Conservation (phyloP, 148 eudicot species). For the Arctostaphylos glauca region DNA sequence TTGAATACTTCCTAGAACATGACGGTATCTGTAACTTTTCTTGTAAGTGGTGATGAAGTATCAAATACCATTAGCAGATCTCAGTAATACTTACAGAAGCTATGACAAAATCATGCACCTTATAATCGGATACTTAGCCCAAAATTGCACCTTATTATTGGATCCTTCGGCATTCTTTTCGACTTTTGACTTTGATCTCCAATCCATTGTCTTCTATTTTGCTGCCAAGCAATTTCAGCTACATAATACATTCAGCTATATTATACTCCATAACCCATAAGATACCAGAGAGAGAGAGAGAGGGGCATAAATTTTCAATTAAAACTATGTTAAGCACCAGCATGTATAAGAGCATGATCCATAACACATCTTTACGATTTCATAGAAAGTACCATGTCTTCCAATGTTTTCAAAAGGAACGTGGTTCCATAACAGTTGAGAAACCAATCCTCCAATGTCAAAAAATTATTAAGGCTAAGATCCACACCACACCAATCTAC, state of each 20-base stretch:
- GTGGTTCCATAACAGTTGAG: not conserved
- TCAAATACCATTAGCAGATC: not conserved
- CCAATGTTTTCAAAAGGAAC: not conserved
- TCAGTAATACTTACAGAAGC: not conserved
- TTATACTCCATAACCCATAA: not conserved
- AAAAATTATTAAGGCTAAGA: not conserved
- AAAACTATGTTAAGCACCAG: not conserved
- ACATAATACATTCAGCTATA: slow-evolving; percentile 7
- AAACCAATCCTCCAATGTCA: not conserved
- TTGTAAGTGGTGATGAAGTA: not conserved
- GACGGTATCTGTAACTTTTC: not conserved
- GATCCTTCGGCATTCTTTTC: slow-evolving; percentile 33
- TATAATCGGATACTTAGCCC: slow-evolving; percentile 12
- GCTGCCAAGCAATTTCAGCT: slow-evolving; percentile 49
- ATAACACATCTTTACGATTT: not conserved
- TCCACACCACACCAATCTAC: too few relatives aligned
- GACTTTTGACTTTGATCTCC: slow-evolving; percentile 38
- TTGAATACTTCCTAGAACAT: not conserved
- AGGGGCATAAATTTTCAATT: not conserved
- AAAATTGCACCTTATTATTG: slow-evolving; percentile 11
- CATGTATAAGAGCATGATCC: not conserved
- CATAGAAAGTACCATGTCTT: not conserved
- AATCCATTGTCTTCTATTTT: slow-evolving; percentile 42
- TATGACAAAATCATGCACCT: slow-evolving; percentile 22
- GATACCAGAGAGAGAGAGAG: too few relatives aligned